phyloP scores from a whole-genome alignment of 129 eudicot genomes.

The Escallonia rubra region DNA sequence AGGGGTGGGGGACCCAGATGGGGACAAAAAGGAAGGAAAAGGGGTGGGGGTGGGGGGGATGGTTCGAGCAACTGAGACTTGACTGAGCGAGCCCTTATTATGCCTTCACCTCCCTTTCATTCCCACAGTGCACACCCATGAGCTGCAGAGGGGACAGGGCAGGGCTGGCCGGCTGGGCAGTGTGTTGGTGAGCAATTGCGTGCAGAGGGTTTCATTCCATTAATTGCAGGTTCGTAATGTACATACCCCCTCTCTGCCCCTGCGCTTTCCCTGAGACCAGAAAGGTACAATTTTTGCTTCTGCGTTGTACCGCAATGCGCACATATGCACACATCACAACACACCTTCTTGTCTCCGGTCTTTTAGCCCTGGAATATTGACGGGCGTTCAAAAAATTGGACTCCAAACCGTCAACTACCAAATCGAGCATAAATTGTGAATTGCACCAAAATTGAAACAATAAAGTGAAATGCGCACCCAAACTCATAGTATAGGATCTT shows the following conservation, averaged over 20 bases:
- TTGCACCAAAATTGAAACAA: too few species aligned
- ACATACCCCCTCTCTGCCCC: too few species aligned
- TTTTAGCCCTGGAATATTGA: not conserved
- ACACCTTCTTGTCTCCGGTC: not conserved
- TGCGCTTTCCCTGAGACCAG: not conserved
- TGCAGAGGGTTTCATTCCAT: not conserved
- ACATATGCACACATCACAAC: not conserved
- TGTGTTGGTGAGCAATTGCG: constrained; percentile 2
- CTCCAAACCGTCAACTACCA: not conserved
- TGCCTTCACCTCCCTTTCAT: too few species aligned
- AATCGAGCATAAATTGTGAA: too few species aligned
- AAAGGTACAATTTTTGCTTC: not conserved
- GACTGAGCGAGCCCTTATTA: too few species aligned
- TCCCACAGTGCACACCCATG: not conserved
- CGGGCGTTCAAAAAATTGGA: too few species aligned
- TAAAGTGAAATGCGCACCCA: too few species aligned
- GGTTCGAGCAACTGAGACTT: too few species aligned
- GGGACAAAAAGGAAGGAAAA: too few species aligned
- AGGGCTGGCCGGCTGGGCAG: not conserved
- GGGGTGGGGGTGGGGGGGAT: too few species aligned
- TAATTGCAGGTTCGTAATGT: not conserved
- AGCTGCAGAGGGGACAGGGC: not conserved
- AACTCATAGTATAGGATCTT: too few species aligned
- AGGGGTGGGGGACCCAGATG: too few species aligned
- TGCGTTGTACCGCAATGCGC: not conserved